Evolutionary conservation across 495 filamentous ascomycete genomes (phyloP), one percentile per base, ranked within the genome.

Genomic region (Lasiosphaeris hirsuta): DNA sequence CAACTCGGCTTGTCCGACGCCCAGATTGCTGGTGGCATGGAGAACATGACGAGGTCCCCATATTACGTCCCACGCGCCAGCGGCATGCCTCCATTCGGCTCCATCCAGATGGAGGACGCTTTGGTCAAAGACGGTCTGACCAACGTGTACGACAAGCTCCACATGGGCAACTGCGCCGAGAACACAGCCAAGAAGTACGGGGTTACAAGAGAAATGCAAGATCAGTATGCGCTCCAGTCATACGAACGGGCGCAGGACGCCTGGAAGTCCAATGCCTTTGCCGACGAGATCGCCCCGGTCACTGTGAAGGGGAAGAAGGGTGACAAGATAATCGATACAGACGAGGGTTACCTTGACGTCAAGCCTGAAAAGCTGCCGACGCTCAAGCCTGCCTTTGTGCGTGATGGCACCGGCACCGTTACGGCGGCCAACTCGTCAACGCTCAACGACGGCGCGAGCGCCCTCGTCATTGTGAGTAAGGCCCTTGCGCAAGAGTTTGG

Each of bases 111-210:
- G 71, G 86, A 93, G 70, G 94, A 98, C 68, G 94, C 94, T 4
- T 72, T 98, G 64, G 88, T 97, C 64, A 96, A 92, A 72, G 94
- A 98, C 67, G 94, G 94, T 8, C 76, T 98, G 39, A 96, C 91
- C 83, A 94, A 98, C 73, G 92, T 96, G 18, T 98, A 97, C 72
- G 90, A 96, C 70, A 81, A 96, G 66, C 86, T 97, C 66, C 93
- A 96, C 69, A 98, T 98, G 94, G 94, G 94, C 7, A 88, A 92
- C 56, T 98, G 94, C 66, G 94, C 93, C n/a, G 94, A 98, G 77
- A 86, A 88, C 55, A 96, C 92, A 10, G 93, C 90, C 4, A 94
- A 93, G 78, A 93, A 95, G 60, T 81, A 90, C 66, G 74, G 83
- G 0, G 82, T 98, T 49, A 84, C 86, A 1, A 79, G 94, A 11